Base-by-base conservation (phyloP, 371 early-diverging fungal genomes). In the Mucor indicus region DNA sequence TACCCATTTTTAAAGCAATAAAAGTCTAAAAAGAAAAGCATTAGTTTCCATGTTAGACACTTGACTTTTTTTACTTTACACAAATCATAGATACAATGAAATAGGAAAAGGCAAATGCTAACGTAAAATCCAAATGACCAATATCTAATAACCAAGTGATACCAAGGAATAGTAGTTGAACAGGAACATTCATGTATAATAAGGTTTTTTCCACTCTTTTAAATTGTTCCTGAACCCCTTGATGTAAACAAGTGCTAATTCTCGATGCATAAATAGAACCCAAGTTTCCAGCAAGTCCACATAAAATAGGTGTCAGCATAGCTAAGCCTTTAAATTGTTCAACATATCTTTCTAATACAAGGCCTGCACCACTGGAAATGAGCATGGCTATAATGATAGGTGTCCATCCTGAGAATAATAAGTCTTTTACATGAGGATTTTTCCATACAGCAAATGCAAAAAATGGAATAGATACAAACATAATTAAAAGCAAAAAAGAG, bases 231-330 rank as follows among this genome's bases (percentile, higher is more conserved):
- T 67, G 61, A 5, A 57, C 54, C n/a, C 75, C 79, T 17, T 67
- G 68, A 59, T 93, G 94, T 16, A 93, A 60, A 36, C 81, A 73
- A 1, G 94, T 92, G 16, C 91, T 89, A 32, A 92, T 83, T 2
- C 91, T 73, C 3, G 91, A 90, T 0, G 89, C 90, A 55, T 87
- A 92, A 17, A 93, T 86, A 7, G 89, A 86, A 1, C 90, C 89
- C 17, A 93, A 61, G 58, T 93, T 93, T 17, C 94, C 93, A 13
- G 84, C 80, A 21, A 77, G 35, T 37, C 74, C 90, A 60, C 85
- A 86, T 37, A 90, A 49, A 19, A 90, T 87, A 15, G 90, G 90
- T 1, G 84, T 77, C 27, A 89, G 57, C 67, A 87, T 65, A 9
- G 92, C 93, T 48, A 94, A 67, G 4, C 89, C 91, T 21, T 81